These are phyloP conservation scores for Candida xiaguanensis DNA, from an alignment of 805 yeast genomes.

Conservation along the genomic window DNA sequence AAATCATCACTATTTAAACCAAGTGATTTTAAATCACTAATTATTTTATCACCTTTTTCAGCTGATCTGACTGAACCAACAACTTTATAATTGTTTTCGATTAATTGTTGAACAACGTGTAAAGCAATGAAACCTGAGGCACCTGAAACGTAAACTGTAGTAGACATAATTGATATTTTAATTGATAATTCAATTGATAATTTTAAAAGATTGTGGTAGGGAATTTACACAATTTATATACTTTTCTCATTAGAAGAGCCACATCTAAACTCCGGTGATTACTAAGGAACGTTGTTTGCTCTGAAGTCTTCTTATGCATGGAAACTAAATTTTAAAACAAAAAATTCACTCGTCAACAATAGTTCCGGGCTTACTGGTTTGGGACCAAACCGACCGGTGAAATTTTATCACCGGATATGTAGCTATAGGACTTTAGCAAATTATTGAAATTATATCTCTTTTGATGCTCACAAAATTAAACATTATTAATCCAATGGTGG, in stretches of 20 bases:
- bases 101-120: conserved; percentile 42
- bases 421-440: too few species aligned
- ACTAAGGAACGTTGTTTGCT: too few species aligned
- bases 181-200: neutral
- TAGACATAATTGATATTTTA: conserved; percentile 1
- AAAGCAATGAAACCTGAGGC: conserved; percentile 55
- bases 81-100: conserved; percentile 40
- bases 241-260: neutral
- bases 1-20: conserved; percentile 9
- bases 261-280: too few species aligned
- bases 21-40: conserved; percentile 11
- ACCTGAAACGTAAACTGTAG: conserved; percentile 45
- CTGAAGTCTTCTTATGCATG: too few species aligned
- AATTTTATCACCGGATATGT: too few species aligned
- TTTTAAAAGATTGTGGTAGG: neutral
- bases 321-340: too few species aligned
- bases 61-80: conserved; percentile 50
- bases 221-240: neutral
- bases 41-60: conserved; percentile 40
- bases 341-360: too few species aligned
- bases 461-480: too few species aligned
- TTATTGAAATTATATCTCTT: too few species aligned
- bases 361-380: neutral
- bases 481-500: too few species aligned
- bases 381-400: neutral